Conservation (phyloP, 306 rosid genomes). For the Castanea mollissima region DNA sequence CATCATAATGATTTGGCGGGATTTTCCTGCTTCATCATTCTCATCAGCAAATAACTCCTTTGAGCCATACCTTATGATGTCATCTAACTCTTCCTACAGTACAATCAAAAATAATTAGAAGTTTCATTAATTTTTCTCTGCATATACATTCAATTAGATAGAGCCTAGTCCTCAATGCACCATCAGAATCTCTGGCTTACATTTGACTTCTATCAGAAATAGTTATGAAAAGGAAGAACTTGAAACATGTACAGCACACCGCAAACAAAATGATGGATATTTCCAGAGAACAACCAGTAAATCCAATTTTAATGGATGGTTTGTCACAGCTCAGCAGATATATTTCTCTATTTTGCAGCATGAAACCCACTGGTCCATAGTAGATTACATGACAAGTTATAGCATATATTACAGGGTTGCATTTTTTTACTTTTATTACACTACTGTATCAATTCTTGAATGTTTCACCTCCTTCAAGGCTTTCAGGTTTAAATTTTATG, state of each 20-base stretch:
- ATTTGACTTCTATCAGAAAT: not conserved
- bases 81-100: conserved; percentile 91
- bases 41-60: conserved; percentile 97
- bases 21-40: conserved; percentile 89
- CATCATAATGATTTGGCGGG: conserved; percentile 99
- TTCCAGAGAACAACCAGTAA: not conserved
- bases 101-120: conserved; percentile 21
- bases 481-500: not conserved
- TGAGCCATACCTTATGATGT: conserved; percentile 93
- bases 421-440: not conserved
- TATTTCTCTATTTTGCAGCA: not conserved
- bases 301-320: not conserved
- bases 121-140: conserved; percentile 28
- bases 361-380: not conserved
- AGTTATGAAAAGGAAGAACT: not conserved
- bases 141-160: not conserved
- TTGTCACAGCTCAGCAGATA: not conserved
- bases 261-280: not conserved
- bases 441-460: not conserved
- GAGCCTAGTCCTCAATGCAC: not conserved
- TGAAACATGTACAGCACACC: not conserved
- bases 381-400: not conserved
- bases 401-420: not conserved
- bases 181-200: conserved; percentile 13
- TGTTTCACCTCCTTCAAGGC: not conserved